Evolutionary conservation across 805 yeast genomes (phyloP).

Genomic region (Candida khao-thaluensis): DNA sequence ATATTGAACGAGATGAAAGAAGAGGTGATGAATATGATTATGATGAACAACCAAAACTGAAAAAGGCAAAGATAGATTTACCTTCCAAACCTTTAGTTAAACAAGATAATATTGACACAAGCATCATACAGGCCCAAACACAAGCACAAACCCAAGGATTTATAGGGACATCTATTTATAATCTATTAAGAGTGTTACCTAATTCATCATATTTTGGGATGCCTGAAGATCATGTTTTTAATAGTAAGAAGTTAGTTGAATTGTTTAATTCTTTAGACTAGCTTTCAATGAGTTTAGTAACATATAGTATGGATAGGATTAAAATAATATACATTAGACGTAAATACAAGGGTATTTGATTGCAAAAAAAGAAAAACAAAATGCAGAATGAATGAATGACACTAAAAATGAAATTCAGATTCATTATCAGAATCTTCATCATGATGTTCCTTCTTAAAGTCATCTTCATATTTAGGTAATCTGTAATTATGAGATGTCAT

Average conservation of each 20-base stretch:
- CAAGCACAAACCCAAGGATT: conserved; percentile 20
- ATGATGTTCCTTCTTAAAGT: conserved; percentile 15
- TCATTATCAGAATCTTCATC: conserved; percentile 18
- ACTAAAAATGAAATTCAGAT: conserved; percentile 25
- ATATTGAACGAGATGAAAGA: conserved; percentile 5
- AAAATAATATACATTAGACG: background rate
- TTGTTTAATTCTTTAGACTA: conserved; percentile 22
- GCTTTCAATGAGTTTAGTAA: too few relatives aligned
- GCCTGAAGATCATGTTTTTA: conserved; percentile 50
- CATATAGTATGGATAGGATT: too few relatives aligned
- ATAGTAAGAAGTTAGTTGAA: conserved; percentile 51
- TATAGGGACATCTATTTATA: conserved; percentile 35
- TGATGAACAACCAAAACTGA: conserved; percentile 16
- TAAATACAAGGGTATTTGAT: background rate
- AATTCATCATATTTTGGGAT: conserved; percentile 54
- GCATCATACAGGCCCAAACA: conserved; percentile 5
- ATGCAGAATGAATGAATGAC: background rate
- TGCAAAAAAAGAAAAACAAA: background rate
- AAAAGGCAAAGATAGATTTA: conserved; percentile 9
- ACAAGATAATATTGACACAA: conserved; percentile 4
- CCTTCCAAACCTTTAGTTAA: conserved; percentile 14
- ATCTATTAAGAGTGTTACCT: conserved; percentile 58
- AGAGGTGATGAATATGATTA: conserved; percentile 15
- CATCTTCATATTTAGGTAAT: conserved; percentile 17
- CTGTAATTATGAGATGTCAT: conserved; percentile 9